These are phyloP conservation scores for Pichia insulana DNA, from an alignment of 805 yeast genomes.

Conservation along the genomic window DNA sequence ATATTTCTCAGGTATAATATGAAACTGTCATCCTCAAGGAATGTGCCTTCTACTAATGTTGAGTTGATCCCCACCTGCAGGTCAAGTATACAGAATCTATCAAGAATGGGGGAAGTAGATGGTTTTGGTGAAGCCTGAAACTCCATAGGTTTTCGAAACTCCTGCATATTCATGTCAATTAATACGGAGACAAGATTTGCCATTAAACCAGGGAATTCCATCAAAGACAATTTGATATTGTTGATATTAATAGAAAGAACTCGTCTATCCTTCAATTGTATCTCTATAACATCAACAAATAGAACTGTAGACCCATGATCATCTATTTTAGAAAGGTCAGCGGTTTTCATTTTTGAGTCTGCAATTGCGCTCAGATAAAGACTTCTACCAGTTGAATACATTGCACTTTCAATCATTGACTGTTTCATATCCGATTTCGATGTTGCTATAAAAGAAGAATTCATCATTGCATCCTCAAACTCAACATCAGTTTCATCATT, in stretches of 20 bases:
- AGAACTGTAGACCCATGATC: constrained; percentile 1
- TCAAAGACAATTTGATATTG: constrained; percentile 33
- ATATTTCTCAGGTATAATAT: constrained; percentile 25
- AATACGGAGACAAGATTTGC: constrained; percentile 31
- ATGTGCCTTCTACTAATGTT: constrained; percentile 36
- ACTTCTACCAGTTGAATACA: constrained; percentile 57
- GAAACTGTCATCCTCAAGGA: constrained; percentile 29
- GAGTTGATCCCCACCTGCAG: constrained; percentile 39
- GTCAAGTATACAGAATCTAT: constrained; percentile 31
- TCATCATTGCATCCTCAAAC: constrained; percentile 32
- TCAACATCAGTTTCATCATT: constrained; percentile 12
- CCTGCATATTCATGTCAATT: constrained; percentile 22
- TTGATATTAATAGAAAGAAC: constrained; percentile 34
- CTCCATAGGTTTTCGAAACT: constrained; percentile 1
- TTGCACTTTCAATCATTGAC: constrained; percentile 43
- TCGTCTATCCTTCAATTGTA: constrained; percentile 8
- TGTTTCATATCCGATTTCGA: constrained; percentile 24
- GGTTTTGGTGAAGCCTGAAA: too few relatives aligned
- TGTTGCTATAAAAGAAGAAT: constrained; percentile 26
- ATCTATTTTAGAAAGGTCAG: constrained; percentile 2
- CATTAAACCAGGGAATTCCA: constrained; percentile 35
- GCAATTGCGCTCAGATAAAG: constrained; percentile 69
- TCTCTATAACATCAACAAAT: constrained; percentile 1
- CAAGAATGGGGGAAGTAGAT: constrained; percentile 15
- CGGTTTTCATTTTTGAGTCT: constrained; percentile 27